Evolutionary conservation across 179 eudicot genomes (phyloP).

Genomic region (Spinacia oleracea): DNA sequence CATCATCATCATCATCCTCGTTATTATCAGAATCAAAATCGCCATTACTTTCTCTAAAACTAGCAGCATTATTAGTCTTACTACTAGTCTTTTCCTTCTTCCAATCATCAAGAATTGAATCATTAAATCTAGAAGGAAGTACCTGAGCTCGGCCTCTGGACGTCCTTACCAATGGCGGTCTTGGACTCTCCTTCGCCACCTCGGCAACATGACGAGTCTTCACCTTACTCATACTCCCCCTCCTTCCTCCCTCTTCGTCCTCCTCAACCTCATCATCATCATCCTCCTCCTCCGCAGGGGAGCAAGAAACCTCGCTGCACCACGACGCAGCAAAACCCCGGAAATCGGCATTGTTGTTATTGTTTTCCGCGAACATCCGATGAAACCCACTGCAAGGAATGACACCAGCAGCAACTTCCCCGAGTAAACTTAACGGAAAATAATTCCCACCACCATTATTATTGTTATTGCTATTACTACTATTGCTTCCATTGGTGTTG

Average conservation of each 20-base stretch:
- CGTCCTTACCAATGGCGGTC: conserved; percentile 82
- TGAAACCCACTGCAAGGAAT: conserved; percentile 53
- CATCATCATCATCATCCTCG: conserved; percentile 16
- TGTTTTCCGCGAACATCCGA: conserved; percentile 23
- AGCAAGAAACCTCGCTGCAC: conserved; percentile 38
- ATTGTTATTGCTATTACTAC: background rate
- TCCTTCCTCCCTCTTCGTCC: conserved; percentile 20
- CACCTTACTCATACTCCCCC: conserved; percentile 20
- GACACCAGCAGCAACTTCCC: conserved; percentile 70
- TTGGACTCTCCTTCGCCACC: conserved; percentile 34
- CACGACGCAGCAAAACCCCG: conserved; percentile 30
- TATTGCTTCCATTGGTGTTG: background rate
- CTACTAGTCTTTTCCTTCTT: conserved; percentile 73
- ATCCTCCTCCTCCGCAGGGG: conserved; percentile 30
- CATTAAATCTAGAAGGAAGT: conserved; percentile 85
- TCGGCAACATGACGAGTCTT: conserved; percentile 22
- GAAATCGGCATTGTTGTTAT: conserved; percentile 24
- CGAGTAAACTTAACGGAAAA: conserved; percentile 62
- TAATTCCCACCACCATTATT: conserved; percentile 23
- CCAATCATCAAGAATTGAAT: conserved; percentile 95
- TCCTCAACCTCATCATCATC: conserved; percentile 16
- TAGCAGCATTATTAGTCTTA: conserved; percentile 19
- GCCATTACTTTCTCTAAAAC: conserved; percentile 27
- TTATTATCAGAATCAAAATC: conserved; percentile 19
- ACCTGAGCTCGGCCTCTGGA: conserved; percentile 93